phyloP scores from a whole-genome alignment of 73 alveolate species.

The Tetrahymena borealis region DNA sequence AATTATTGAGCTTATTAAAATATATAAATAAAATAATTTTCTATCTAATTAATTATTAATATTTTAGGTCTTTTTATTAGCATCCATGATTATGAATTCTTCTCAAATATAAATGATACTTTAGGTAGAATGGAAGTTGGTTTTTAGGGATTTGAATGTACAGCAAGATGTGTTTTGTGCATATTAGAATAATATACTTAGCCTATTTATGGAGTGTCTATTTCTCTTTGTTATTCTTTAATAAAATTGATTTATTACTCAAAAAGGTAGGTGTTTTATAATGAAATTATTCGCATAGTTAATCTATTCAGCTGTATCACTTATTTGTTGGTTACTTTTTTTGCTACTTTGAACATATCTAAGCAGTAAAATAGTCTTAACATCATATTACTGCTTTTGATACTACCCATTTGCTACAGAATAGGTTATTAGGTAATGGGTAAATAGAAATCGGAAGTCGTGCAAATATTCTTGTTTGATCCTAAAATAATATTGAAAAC shows the following conservation, averaged over 20 bases:
- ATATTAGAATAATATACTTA: not conserved
- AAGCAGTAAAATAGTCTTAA: not conserved
- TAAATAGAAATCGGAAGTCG: not conserved
- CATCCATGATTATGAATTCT: not conserved
- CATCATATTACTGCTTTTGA: not conserved
- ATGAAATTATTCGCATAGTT: not conserved
- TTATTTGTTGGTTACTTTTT: not conserved
- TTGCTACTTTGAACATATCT: not conserved
- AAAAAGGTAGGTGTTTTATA: not conserved
- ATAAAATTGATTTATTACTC: not conserved
- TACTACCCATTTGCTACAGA: not conserved
- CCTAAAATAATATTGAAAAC: not conserved
- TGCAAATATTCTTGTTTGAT: not conserved
- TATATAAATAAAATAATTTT: not conserved
- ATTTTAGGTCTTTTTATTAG: not conserved
- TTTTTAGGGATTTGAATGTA: not conserved
- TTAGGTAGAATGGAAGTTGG: not conserved
- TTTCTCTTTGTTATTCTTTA: not conserved
- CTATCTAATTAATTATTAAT: too few relatives aligned
- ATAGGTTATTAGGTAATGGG: not conserved
- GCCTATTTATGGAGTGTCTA: not conserved
- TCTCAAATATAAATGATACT: not conserved
- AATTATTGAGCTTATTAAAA: not conserved
- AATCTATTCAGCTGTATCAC: not conserved
- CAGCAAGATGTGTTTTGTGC: not conserved